Evolutionary conservation across 192 early-diverging fungal genomes (phyloP), one percentile per base, ranked within the genome.

Genomic region (Backusella morwellensis): DNA sequence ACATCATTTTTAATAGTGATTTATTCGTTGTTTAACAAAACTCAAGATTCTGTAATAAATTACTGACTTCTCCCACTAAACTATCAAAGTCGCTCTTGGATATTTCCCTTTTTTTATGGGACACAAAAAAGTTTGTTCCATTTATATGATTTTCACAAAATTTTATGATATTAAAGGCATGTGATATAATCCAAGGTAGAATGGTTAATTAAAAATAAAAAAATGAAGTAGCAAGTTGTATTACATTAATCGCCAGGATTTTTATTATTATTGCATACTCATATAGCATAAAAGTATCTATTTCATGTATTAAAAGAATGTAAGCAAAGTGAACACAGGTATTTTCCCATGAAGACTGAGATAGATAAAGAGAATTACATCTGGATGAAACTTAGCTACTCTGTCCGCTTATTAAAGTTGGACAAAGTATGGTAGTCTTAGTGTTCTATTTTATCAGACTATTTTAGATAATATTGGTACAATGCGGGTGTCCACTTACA

Each of bases 111-210:
- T 59, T 26, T 63, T 63, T 63, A 8, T 63, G 12, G 21, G 23
- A 29, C 54, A 29, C 9, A 63, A 26, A 63, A 63, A 8, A 29
- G 23, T 14, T 29, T 63, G 56, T 63, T 63, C 56, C 9, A 23
- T 63, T 50, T 50, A 63, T 63, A 63, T 63, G 56, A 63, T 63
- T 63, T 63, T 63, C 56, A 63, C 23, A 63, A 29, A 12, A 63
- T 5, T 59, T 63, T 11, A 26, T 63, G 23, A 4, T 63, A 23
- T 63, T 29, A 63, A 63, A 63, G 29, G 56, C 56, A 63, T 63
- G 23, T 63, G 56, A 63, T 63, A 14, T 63, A 63, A 26, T 29
- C 56, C 9, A 12, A 63, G 21, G 54, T 56, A 56, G 19, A 56
- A 1, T 56, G 3, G n/a, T 56, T 56, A 56, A 56, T 56, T 56